Evolutionary conservation across 2,329 filamentous ascomycete genomes (phyloP).

Genomic region (Epichloe uncinata): DNA sequence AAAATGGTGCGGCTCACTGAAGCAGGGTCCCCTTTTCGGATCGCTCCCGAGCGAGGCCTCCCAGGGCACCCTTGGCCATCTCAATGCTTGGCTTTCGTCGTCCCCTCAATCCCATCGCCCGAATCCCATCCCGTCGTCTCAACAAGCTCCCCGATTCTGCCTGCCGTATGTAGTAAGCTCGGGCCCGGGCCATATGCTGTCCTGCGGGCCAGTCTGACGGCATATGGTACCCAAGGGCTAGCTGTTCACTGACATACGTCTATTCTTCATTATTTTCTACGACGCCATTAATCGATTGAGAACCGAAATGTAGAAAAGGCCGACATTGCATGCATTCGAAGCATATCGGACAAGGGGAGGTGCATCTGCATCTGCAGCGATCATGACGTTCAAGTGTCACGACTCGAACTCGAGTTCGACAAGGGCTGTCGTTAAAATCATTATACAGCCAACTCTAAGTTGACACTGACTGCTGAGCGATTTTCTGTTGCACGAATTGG

Average conservation of each 20-base stretch:
- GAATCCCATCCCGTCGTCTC: neutral
- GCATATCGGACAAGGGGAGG: no score
- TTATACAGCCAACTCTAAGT: neutral
- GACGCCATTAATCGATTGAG: no score
- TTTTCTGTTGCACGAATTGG: neutral
- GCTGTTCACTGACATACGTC: neutral
- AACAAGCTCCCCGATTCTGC: neutral
- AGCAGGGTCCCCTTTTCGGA: conserved; percentile 1
- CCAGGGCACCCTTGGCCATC: conserved; percentile 1
- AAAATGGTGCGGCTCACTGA: neutral
- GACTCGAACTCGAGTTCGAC: no score
- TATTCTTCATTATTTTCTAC: no score
- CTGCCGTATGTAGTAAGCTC: neutral
- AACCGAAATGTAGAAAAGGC: no score
- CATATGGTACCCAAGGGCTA: neutral
- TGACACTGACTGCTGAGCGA: neutral
- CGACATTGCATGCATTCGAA: neutral
- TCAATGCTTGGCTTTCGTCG: neutral
- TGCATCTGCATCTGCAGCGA: neutral
- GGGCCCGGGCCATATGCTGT: neutral
- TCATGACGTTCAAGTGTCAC: neutral
- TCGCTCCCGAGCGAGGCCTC: conserved; percentile 7
- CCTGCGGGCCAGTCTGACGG: neutral
- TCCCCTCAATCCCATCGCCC: neutral
- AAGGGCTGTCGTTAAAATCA: neutral